These are phyloP conservation scores for Paecilomyces variotii DNA, from an alignment of 2,329 filamentous ascomycete genomes.

Conservation along the genomic window DNA sequence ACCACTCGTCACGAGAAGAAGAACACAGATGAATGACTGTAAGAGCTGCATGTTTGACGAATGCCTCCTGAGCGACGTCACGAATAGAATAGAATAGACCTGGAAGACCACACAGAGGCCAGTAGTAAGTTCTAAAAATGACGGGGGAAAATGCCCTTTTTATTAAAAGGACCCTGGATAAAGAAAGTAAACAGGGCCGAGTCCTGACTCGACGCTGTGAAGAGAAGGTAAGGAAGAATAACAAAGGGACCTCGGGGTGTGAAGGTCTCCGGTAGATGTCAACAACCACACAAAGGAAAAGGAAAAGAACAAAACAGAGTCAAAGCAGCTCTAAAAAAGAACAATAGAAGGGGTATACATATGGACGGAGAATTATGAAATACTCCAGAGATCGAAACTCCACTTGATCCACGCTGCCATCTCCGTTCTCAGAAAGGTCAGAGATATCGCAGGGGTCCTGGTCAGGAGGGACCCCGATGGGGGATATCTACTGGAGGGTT, in stretches of 20 bases:
- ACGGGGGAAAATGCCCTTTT: neutral
- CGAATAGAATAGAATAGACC: neutral
- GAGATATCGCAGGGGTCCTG: neutral
- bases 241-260: slow-evolving; percentile 3
- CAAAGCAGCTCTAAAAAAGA: neutral
- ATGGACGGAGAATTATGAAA: neutral
- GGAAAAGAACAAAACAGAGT: slow-evolving; percentile 6
- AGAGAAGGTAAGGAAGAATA: slow-evolving; percentile 8
- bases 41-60: slow-evolving; percentile 18
- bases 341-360: neutral
- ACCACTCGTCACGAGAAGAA: slow-evolving; percentile 23
- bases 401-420: neutral
- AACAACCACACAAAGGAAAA: slow-evolving; percentile 9
- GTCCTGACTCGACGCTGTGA: slow-evolving; percentile 13
- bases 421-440: neutral
- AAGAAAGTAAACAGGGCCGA: slow-evolving; percentile 11
- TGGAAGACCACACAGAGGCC: neutral
- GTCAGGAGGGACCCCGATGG: neutral
- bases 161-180: neutral
- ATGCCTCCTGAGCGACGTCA: neutral
- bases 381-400: neutral
- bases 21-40: slow-evolving; percentile 17
- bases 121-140: neutral
- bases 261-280: neutral
- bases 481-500: neutral